Evolutionary conservation across 306 rosid species (phyloP), one percentile per base, ranked within the genome.

Genomic region (Medicago ruthenica): DNA sequence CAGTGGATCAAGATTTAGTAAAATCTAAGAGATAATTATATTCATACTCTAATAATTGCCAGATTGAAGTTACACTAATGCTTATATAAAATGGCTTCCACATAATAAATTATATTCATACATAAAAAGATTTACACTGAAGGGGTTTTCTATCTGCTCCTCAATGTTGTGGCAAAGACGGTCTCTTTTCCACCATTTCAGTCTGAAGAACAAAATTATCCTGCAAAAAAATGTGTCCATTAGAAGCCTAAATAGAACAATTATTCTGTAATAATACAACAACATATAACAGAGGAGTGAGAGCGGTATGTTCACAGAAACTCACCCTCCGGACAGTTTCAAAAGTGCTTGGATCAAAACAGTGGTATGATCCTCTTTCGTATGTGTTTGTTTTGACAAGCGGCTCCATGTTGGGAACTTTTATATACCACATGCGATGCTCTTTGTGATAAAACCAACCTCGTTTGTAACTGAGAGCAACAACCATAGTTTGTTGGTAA

Each of bases 361-460:
- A 93, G 71, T 82, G 90, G 78, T 93, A 93, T 12, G 95, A 93
- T 76, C 95, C 95, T 81, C 93, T 83, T 86, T 93, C 98, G 6
- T 85, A 85, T 0, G 91, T 73, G 85, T 53, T 83, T 27, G 95
- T 88, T 84, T 90, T 93, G 14, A 89, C 96, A 21, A 90, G 90
- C 1, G 92, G 96, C 77, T 93, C 98, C 83, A 86, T 63, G 77
- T 89, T 90, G 71, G 94, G 84, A 54, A 85, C 88, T 65, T 95
- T 84, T 48, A 64, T 73, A 62, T 89, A 87, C 96, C 98, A 93
- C 37, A 81, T 76, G 14, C 88, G 91, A 51, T 79, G 86, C 24
- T 93, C 98, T 79, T 87, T 93, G 88, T 88, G 98, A 82, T 93
- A 93, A 75, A 93, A 86, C 98, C 98, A 93, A 34, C 89, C 83